Evolutionary conservation across 345 rosid genomes (phyloP), one percentile per base, ranked within the genome.

Genomic region (Odontarrhena argentea): DNA sequence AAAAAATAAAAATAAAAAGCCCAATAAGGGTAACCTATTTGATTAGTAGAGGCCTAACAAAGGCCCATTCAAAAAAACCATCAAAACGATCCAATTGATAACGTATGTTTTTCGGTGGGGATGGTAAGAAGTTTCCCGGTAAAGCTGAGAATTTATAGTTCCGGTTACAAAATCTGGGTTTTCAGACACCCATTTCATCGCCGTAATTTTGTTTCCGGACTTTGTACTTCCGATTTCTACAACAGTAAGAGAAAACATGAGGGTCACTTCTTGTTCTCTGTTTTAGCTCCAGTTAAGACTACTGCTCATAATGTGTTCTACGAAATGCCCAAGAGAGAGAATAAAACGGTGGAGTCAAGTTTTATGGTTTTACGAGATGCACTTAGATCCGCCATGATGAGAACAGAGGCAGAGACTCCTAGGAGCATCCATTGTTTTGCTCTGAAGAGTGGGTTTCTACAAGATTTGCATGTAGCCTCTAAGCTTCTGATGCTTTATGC

Each of bases 401-500:
- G 63, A 56, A 68, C 47, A 13, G 67, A 67, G 61, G 22, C 22
- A 8, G 65, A 55, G 13, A 58, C 73, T 44, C 59, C 73, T 12
- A 36, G 48, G 59, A 46, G 35, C 36, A 67, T 57, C 40, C 94
- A 87, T 78, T 84, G 87, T 77, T 81, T 76, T 5, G 84, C 79
- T 26, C 50, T 87, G 70, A 87, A 87, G 83, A 57, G 65, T 61
- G 88, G 87, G n/a, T 74, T 73, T 52, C 72, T 85, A 6, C 53
- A 72, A 12, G 79, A 82, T 74, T 74, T 82, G 56, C 83, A 79
- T 49, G 53, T 64, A 24, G 74, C 78, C 50, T 80, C 86, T 10
- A 71, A 79, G 64, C 81, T 85, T 43, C 81, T 87, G 53, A 68
- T 74, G 36, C 77, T 72, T 52, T 87, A 83, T 76, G 76, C 84